Evolutionary conservation across 202 grass and related monocot species (phyloP).

Genomic region (Schoenoplectus tabernaemontani): DNA sequence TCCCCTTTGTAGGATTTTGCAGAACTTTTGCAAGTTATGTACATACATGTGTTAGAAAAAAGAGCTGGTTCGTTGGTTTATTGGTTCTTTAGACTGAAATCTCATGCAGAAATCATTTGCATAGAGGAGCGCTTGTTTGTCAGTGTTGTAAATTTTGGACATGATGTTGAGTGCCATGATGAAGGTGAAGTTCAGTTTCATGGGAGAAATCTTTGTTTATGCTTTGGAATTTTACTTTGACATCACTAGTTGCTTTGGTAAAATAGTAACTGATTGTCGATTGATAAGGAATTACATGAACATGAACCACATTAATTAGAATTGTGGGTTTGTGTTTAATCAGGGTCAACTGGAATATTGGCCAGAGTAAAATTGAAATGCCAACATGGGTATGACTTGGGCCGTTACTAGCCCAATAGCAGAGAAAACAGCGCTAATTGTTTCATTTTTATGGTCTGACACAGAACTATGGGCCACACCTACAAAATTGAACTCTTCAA

Average conservation of each 20-base stretch:
- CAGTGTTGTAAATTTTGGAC: slow-evolving; percentile 6
- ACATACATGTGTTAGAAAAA: slow-evolving; percentile 20
- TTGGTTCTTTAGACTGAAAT: slow-evolving; percentile 25
- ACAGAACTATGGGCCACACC: too few relatives aligned
- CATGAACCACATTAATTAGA: too few relatives aligned
- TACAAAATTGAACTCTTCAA: too few relatives aligned
- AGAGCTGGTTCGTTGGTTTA: slow-evolving; percentile 45
- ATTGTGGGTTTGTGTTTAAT: neutral
- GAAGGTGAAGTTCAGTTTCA: neutral
- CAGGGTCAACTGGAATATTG: neutral
- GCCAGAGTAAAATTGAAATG: neutral
- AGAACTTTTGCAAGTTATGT: slow-evolving; percentile 22
- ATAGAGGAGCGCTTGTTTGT: neutral
- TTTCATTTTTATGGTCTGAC: too few relatives aligned
- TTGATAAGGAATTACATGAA: too few relatives aligned
- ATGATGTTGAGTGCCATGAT: neutral
- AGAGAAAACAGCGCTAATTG: neutral
- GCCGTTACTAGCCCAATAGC: neutral
- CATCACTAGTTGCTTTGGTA: neutral
- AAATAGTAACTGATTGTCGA: too few relatives aligned
- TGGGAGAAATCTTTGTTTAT: neutral
- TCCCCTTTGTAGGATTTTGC: slow-evolving; percentile 12
- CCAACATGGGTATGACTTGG: neutral
- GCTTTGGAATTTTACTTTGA: neutral
- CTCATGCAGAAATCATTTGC: slow-evolving; percentile 6